phyloP scores from a whole-genome alignment of 176 grass and related monocot genomes.

The Rhipidocladum racemiflorum region DNA sequence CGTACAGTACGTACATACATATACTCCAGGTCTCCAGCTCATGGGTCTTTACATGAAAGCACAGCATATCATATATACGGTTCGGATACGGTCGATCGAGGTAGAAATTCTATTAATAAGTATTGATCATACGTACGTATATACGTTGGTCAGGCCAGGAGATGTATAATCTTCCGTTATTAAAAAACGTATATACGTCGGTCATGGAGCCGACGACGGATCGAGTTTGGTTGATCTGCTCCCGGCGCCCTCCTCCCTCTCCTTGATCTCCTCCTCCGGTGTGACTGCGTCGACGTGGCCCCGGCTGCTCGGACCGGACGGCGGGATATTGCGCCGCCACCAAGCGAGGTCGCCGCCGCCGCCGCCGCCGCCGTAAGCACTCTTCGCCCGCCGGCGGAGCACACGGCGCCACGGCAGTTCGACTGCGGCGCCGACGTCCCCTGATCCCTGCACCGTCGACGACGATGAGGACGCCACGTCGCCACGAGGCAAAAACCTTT shows the following conservation, averaged over 20 bases:
- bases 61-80: not conserved
- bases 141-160: too few species aligned
- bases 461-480: not conserved
- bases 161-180: too few species aligned
- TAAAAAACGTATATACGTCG: too few species aligned
- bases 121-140: not conserved
- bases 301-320: constrained; percentile 31
- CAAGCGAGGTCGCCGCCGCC: not conserved
- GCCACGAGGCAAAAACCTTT: not conserved
- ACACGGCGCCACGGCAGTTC: not conserved
- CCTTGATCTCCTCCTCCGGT: not conserved
- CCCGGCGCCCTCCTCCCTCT: too few species aligned
- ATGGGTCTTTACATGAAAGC: too few species aligned
- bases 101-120: too few species aligned
- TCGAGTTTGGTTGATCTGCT: too few species aligned
- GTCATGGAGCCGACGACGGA: not conserved
- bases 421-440: not conserved
- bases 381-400: not conserved
- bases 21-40: not conserved
- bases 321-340: not conserved
- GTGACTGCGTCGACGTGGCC: constrained; percentile 7
- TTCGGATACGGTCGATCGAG: not conserved
- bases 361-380: not conserved
- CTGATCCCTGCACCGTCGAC: not conserved
- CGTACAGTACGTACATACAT: not conserved